A percentile compares a stretch with the other conserved stretches of the same genome.
Conservation (phyloP, 495 filamentous ascomycete genomes). For the Xylaria acuta region DNA sequence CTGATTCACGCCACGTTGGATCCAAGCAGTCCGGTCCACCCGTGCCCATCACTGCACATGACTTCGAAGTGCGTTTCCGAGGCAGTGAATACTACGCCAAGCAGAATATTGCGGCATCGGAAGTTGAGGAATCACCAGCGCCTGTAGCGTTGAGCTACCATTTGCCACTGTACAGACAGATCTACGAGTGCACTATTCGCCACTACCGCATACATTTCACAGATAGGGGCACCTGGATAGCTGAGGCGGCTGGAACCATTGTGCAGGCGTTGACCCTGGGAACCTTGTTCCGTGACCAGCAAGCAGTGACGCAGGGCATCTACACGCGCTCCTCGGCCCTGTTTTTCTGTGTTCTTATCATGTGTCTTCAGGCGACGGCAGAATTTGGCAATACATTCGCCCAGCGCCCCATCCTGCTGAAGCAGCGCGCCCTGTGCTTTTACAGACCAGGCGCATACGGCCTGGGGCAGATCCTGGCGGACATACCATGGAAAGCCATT, state of each 20-base stretch:
- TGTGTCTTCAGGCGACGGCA: conserved; percentile 46
- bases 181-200: conserved; percentile 28
- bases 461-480: conserved; percentile 62
- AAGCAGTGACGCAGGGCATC: conserved; percentile 20
- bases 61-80: conserved; percentile 74
- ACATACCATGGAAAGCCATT: conserved; percentile 35
- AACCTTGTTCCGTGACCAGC: conserved; percentile 39
- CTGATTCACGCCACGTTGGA: conserved; percentile 21
- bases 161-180: conserved; percentile 30
- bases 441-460: conserved; percentile 69
- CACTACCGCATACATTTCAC: conserved; percentile 32
- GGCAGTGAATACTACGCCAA: conserved; percentile 62
- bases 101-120: not conserved
- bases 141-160: conserved; percentile 29
- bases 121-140: conserved; percentile 17
- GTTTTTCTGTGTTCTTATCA: conserved; percentile 57
- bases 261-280: conserved; percentile 37
- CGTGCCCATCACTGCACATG: conserved; percentile 60
- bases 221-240: conserved; percentile 32
- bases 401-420: conserved; percentile 69
- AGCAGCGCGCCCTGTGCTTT: conserved; percentile 61
- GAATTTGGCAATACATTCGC: conserved; percentile 69
- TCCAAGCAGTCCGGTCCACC: conserved; percentile 48
- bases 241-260: conserved; percentile 33
- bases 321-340: conserved; percentile 36